Base-by-base conservation (phyloP, 345 rosid species). In the Odontarrhena argentea region DNA sequence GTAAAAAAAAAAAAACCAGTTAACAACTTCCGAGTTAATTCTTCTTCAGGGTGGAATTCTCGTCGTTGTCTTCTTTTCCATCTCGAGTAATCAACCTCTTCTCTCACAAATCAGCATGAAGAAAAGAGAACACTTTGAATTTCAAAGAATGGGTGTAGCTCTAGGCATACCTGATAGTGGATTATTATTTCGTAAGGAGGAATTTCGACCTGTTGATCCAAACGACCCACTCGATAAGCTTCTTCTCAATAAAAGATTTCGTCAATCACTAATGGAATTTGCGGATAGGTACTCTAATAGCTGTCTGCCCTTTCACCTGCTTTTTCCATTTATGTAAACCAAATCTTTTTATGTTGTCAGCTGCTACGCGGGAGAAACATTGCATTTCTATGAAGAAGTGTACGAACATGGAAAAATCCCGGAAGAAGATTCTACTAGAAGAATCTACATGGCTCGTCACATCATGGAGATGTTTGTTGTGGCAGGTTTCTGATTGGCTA, bases 91-190 rank as follows among this genome's bases (percentile, higher is more conserved):
- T 3, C 87, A 89, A 70, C 96, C 98, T 51, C 82, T 92, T 48
- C 83, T 87, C 51, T 81, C 96, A 1, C 96, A 87, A 83, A 87
- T 92, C 76, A 87, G 96, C 77, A 65, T 92, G 70, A 86, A 85
- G 69, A 86, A 67, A 82, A 83, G 84, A 68, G 89, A 85, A 55
- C 82, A 82, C 48, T 55, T 48, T 68, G 81, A 75, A 67, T 89
- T 82, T 67, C 85, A 79, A 60, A 79, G 92, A 46, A 89, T 92
- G 96, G 89, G 92, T 35, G 80, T 80, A 75, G 96, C 98, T 73
- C 78, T 92, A 41, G 91, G 98, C 59, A 92, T 92, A 72, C 92
- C 86, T 1, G 96, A 89, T 57, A 92, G 96, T 8, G 96, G 96
- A 68, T 69, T 87, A 34, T 71, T 92, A 11, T 53, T 74, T 63